Conservation (phyloP, 495 filamentous ascomycete genomes). For the Tuber umbilicatum region DNA sequence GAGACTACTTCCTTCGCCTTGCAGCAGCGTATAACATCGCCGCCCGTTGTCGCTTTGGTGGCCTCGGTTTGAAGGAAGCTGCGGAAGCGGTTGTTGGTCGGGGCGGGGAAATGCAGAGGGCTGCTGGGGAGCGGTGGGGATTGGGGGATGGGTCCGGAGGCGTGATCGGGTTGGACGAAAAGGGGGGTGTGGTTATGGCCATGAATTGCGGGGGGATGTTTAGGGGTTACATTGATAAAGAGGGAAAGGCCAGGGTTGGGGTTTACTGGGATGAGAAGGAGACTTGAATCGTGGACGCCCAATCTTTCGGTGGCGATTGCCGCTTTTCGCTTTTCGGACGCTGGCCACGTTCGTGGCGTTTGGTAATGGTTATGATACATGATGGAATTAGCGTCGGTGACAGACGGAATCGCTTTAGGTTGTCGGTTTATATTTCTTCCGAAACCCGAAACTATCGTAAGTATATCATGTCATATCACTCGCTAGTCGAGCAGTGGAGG, state of each 20-base stretch:
- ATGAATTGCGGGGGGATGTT: constrained; percentile 92
- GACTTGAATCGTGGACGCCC: constrained; percentile 10
- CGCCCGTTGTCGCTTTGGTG: constrained; percentile 29
- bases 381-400: neutral
- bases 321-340: neutral
- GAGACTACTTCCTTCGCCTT: constrained; percentile 73
- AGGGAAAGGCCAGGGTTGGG: constrained; percentile 56
- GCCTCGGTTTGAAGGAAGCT: constrained; percentile 47
- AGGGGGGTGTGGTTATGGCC: constrained; percentile 49
- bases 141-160: constrained; percentile 79
- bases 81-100: constrained; percentile 60
- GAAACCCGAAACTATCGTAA: neutral
- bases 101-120: constrained; percentile 66
- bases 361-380: neutral
- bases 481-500: neutral
- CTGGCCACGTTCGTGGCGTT: neutral
- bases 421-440: neutral
- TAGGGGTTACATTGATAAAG: constrained; percentile 64
- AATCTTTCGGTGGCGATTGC: neutral
- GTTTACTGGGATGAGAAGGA: constrained; percentile 54
- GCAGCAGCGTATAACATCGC: constrained; percentile 48
- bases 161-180: constrained; percentile 72
- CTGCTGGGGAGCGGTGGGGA: constrained; percentile 69
- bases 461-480: constrained; percentile 1
- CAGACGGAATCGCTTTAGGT: neutral